phyloP scores from a whole-genome alignment of 805 yeast species.

The Pichia kluyveri region DNA sequence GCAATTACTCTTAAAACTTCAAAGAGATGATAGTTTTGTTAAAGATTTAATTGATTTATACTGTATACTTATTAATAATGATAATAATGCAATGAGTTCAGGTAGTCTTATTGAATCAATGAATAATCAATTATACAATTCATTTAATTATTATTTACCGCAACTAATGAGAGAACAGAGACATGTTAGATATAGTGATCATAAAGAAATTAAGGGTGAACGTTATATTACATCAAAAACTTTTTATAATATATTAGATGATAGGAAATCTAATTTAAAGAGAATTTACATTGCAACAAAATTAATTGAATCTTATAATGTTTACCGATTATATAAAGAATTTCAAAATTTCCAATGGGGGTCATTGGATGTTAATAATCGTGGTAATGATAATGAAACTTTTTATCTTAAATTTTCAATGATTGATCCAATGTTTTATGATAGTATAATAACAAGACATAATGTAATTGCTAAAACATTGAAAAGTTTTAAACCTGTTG shows the following conservation, averaged over 20 bases:
- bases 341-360: background rate
- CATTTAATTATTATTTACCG: conserved; percentile 11
- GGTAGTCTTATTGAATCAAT: background rate
- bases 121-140: background rate
- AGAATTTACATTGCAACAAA: conserved; percentile 14
- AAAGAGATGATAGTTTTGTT: too few species aligned
- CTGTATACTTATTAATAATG: too few species aligned
- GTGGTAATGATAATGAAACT: conserved; percentile 6
- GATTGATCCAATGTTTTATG: conserved; percentile 19
- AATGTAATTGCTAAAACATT: conserved; percentile 2
- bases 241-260: background rate
- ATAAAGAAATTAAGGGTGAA: background rate
- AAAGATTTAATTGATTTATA: too few species aligned
- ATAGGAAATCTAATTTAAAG: conserved; percentile 10
- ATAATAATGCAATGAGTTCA: too few species aligned
- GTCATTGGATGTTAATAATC: too few species aligned
- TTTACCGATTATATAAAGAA: background rate
- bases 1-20: background rate
- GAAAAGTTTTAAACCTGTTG: background rate
- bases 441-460: conserved; percentile 10
- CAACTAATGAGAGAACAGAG: conserved; percentile 12
- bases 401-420: conserved; percentile 10
- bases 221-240: background rate
- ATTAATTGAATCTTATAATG: conserved; percentile 10
- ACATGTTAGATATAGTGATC: conserved; percentile 11